Base-by-base conservation (phyloP, 345 rosid species). In the Salix suchowensis region DNA sequence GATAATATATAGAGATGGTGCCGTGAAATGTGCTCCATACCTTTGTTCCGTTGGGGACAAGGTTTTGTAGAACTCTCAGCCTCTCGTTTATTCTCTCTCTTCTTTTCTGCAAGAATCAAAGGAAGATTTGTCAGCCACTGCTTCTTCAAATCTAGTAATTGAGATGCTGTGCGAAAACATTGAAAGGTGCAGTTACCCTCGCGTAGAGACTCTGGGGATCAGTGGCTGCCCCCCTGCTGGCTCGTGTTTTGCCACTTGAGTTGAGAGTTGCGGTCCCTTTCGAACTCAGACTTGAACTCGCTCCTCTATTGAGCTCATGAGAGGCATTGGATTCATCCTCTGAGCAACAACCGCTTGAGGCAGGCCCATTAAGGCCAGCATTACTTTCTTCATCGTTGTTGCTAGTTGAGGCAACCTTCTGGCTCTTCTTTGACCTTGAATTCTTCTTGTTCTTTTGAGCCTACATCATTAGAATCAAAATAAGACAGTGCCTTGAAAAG, bases 11-110 rank as follows among this genome's bases (percentile, higher is more conserved):
- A 11, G 65, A 21, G 10, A 54, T 75, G 48, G 1, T 65, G n/a
- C 15, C 21, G 8, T 50, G 16, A 46, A 0, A n/a, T 21, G 60
- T 8, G 10, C 2, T 34, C 14, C 65, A 24, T 83, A 90, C 94
- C 94, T 93, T 93, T 75, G 98, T 91, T 86, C 97, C 97, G 74
- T 90, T 94, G 6, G 98, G 98, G 73, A 94, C 97, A 36, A 94
- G 92, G 58, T 76, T 90, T 83, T 94, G 98, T 60, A 94, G 78
- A 76, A 90, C 85, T 73, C 87, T 86, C 65, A 94, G 86, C 81
- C 98, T 87, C 87, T 88, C 98, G 68, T 91, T 93, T 34, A 93
- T 93, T 71, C 91, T 88, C 28, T 91, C 98, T 84, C 97, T 88
- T 89, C 98, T 86, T 88, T 90, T 90, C 98, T 94, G 88, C 74